phyloP scores from a whole-genome alignment of 2,329 filamentous ascomycete genomes.

The Parafenestella ontariensis region DNA sequence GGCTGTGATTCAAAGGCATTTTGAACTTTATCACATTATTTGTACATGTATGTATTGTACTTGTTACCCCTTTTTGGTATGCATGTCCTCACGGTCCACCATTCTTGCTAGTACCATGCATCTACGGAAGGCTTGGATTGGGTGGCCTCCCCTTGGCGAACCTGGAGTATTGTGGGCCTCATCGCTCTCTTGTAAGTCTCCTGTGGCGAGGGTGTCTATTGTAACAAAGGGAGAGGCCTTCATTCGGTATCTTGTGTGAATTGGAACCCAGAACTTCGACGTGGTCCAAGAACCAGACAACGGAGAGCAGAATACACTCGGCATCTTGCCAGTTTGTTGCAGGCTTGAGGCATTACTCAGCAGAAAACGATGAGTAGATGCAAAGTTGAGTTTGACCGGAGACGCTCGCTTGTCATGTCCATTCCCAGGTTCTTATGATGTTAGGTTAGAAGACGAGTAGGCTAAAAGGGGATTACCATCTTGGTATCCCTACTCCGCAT shows the following conservation, averaged over 20 bases:
- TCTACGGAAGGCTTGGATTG: neutral
- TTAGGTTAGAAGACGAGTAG: neutral
- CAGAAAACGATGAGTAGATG: conserved; percentile 4
- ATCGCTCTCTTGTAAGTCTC: too few relatives aligned
- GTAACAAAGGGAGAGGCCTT: conserved; percentile 10
- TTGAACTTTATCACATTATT: neutral
- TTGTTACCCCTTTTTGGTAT: neutral
- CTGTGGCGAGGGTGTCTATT: conserved; percentile 12
- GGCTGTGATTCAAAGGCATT: neutral
- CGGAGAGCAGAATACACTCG: neutral
- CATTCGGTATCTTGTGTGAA: conserved; percentile 9
- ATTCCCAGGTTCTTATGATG: neutral
- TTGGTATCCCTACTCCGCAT: too few relatives aligned
- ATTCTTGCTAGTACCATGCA: neutral
- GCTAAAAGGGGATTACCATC: too few relatives aligned
- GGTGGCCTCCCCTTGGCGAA: conserved; percentile 13
- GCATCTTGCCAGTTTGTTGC: conserved; percentile 5
- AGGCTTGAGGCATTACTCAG: neutral
- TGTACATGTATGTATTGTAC: neutral
- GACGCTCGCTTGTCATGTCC: conserved; percentile 3
- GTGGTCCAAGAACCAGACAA: neutral
- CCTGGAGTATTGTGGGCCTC: too few relatives aligned
- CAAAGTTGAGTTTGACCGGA: neutral
- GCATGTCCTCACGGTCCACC: neutral
- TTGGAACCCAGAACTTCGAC: neutral